Percentiles rank a stretch among this genome's conserved stretches.
Conservation (phyloP, 1,139 yeast species). For the Zygosaccharomyces pseudobailii region DNA sequence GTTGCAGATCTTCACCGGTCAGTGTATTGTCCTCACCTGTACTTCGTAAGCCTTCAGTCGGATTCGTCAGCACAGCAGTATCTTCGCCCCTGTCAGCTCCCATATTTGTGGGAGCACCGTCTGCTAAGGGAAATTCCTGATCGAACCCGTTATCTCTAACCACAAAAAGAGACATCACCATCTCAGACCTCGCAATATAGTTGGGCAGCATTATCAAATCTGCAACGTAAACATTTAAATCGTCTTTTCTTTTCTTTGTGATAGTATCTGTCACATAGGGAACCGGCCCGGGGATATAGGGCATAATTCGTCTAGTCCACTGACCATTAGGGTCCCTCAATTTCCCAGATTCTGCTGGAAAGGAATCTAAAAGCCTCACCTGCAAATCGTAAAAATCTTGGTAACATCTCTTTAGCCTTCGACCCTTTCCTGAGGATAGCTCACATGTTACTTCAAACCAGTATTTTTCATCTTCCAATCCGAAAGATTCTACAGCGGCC, state of each 20-base stretch:
- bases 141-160: slow-evolving; percentile 44
- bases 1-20: slow-evolving; percentile 29
- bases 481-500: slow-evolving; percentile 77
- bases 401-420: slow-evolving; percentile 81
- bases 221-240: slow-evolving; percentile 76
- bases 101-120: neutral
- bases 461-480: slow-evolving; percentile 79
- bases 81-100: slow-evolving; percentile 37
- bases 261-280: slow-evolving; percentile 87
- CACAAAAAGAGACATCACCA: slow-evolving; percentile 69
- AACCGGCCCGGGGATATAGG: slow-evolving; percentile 95
- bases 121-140: slow-evolving; percentile 32
- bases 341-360: slow-evolving; percentile 92
- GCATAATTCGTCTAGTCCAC: slow-evolving; percentile 72
- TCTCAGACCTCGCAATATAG: slow-evolving; percentile 66
- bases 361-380: slow-evolving; percentile 72
- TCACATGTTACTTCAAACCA: slow-evolving; percentile 78
- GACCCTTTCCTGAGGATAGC: slow-evolving; percentile 60
- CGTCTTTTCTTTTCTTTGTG: slow-evolving; percentile 78
- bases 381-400: slow-evolving; percentile 97
- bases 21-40: slow-evolving; percentile 29
- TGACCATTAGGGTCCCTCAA: slow-evolving; percentile 38
- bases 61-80: slow-evolving; percentile 8
- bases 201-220: slow-evolving; percentile 71
- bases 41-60: neutral